Evolutionary conservation across 352 stramenopile genomes (phyloP).

Genomic region (Lagenidium sp.): DNA sequence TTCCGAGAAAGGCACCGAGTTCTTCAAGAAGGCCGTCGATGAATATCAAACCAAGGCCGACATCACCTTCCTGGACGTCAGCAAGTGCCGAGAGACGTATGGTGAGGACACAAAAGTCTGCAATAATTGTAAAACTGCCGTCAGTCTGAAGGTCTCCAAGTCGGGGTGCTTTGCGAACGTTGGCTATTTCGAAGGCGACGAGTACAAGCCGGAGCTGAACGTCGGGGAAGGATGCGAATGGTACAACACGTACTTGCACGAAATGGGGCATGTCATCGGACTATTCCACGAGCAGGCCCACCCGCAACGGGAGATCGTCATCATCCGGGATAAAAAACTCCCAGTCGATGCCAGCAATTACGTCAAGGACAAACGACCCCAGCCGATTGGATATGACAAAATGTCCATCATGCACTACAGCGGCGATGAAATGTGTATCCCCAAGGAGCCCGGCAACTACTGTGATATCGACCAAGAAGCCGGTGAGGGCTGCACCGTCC

Average conservation of each 20-base stretch:
- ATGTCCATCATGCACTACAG: conserved; percentile 15
- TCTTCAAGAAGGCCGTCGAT: conserved; percentile 15
- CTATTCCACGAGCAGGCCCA: conserved; percentile 25
- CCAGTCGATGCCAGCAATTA: conserved; percentile 22
- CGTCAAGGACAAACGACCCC: no score
- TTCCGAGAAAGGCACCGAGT: conserved; percentile 4
- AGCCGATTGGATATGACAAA: no score
- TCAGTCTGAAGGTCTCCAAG: background rate
- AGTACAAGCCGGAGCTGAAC: background rate
- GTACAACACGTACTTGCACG: conserved; percentile 7
- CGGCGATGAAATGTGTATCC: conserved; percentile 8
- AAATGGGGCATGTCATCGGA: conserved; percentile 20
- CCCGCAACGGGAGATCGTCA: conserved; percentile 17
- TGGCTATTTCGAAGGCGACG: background rate
- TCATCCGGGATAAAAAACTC: conserved; percentile 14
- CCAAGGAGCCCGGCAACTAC: conserved; percentile 1
- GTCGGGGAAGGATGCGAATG: background rate
- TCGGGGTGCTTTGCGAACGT: background rate
- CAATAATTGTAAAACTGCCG: background rate
- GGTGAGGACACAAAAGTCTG: background rate
- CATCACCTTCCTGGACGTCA: conserved; percentile 12
- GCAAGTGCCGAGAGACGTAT: background rate
- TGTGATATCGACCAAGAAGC: conserved; percentile 1
- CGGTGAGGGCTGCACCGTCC: background rate
- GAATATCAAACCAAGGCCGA: conserved; percentile 14